These are phyloP conservation scores for Penicillium crystallinum DNA, from an alignment of 495 filamentous ascomycete species.

Conservation along the genomic window DNA sequence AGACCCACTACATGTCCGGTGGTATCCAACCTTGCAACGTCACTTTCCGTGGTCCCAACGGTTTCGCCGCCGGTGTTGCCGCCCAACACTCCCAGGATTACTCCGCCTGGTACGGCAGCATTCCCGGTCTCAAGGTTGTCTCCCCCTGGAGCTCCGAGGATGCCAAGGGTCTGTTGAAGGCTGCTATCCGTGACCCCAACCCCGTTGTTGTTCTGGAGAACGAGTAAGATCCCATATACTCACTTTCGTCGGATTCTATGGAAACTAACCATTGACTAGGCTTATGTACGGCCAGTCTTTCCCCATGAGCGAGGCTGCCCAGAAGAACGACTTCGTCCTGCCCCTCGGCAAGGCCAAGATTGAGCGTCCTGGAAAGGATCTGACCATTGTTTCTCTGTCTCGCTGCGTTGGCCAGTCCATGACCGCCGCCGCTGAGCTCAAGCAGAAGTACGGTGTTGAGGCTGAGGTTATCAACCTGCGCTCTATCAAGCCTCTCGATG, in stretches of 20 bases:
- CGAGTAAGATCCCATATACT: constrained; percentile 52
- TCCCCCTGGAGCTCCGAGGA: constrained; percentile 94
- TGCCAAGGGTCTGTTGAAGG: constrained; percentile 95
- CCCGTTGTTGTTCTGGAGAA: constrained; percentile 94
- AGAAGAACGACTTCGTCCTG: constrained; percentile 91
- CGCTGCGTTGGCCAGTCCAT: constrained; percentile 93
- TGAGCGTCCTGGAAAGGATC: constrained; percentile 89
- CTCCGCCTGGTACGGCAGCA: constrained; percentile 96
- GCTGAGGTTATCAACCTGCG: constrained; percentile 97
- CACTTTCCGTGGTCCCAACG: constrained; percentile 98
- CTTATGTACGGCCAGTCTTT: constrained; percentile 90
- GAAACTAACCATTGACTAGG: constrained; percentile 31
- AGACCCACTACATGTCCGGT: constrained; percentile 99
- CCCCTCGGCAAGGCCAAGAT: constrained; percentile 99
- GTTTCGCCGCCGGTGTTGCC: constrained; percentile 90
- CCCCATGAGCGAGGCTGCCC: constrained; percentile 92
- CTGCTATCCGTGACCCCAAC: constrained; percentile 96
- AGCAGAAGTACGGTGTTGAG: constrained; percentile 94
- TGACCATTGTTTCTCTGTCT: constrained; percentile 91
- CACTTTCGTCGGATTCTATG: not conserved
- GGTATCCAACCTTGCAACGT: constrained; percentile 99
- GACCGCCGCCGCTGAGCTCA: constrained; percentile 77
- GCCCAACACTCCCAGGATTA: constrained; percentile 99
- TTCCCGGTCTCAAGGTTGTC: constrained; percentile 95
- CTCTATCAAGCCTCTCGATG: constrained; percentile 91